Evolutionary conservation across 225 moss, liverwort and hornwort species (phyloP), one percentile per base, ranked within the genome.

Genomic region (Straminergon stramineum): DNA sequence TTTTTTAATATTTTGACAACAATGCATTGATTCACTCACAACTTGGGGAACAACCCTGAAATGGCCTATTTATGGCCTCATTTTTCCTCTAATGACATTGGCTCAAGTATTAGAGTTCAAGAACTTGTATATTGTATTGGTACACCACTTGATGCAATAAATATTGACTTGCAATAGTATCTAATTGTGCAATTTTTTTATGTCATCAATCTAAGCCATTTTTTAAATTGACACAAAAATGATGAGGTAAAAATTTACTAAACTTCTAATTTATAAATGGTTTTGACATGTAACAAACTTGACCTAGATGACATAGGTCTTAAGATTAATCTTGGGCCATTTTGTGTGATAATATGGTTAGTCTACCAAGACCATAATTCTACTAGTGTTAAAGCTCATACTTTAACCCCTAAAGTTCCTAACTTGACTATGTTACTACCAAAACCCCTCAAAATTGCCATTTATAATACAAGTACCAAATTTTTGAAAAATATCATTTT

Each of bases 81-180:
- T 48, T 48, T 48, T 10, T 48, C 48, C 48, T 48, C 48, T 48
- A 48, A 48, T 48, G 48, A 32, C 20, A 19, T 31, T 51, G 7
- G 12, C 0, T 48, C 0, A 48, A 5, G 17, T 48, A 75, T 48
- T 75, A 48, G 11, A 48, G 2, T 30, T 31, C 11, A 48, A 0
- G 0, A 7, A 48, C 17, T 75, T 30, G 1, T 28, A 28, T 17
- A 74, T 45, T 0, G 3, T 0, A 3, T 74, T 10, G 3, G 6
- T 10, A 18, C 0, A 18, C 18, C 1, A 23, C 13, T 75, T 75
- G 18, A 48, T 48, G 74, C 30, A 74, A 74, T 45, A 45, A 74
- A 74, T 74, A 30, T 10, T 28, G 45, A 45, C 6, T 17, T 75
- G 10, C 11, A 75, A 75, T 28, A 17, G 10, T 28, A 26, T 30